Conservation (phyloP, 768 basidiomycete species). For the Lactifluus volemus region DNA sequence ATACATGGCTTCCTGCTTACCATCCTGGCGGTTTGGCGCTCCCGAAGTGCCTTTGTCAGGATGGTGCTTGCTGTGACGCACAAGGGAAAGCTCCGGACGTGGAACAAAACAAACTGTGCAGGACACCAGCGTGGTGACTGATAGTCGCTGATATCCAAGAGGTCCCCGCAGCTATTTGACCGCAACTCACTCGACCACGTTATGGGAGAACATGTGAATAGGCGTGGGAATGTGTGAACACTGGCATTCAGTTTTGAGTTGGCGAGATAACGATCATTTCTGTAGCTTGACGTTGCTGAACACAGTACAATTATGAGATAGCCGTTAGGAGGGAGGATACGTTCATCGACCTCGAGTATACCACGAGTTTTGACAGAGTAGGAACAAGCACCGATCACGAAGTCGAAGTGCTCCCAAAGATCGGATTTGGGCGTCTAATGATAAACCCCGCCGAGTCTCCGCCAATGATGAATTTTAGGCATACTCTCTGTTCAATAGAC, state of each 20-base stretch:
- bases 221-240: neutral
- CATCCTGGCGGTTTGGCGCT: neutral
- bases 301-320: neutral
- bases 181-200: neutral
- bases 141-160: neutral
- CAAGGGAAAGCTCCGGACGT: slow-evolving; percentile 5
- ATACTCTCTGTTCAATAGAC: neutral
- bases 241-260: neutral
- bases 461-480: slow-evolving; percentile 1
- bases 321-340: neutral
- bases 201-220: neutral
- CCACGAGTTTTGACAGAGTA: slow-evolving; percentile 17
- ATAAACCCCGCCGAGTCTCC: neutral
- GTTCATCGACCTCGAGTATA: slow-evolving; percentile 10
- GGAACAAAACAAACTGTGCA: neutral
- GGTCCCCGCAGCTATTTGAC: neutral
- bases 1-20: neutral
- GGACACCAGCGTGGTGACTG: neutral
- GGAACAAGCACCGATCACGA: slow-evolving; percentile 17
- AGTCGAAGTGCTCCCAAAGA: slow-evolving; percentile 11
- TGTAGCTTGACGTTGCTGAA: neutral
- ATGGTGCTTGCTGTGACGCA: neutral
- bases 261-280: neutral
- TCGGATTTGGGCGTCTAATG: slow-evolving; percentile 8
- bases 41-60: neutral